phyloP scores from a whole-genome alignment of 1,284 basidiomycete species.

The Inonotus obliquus region DNA sequence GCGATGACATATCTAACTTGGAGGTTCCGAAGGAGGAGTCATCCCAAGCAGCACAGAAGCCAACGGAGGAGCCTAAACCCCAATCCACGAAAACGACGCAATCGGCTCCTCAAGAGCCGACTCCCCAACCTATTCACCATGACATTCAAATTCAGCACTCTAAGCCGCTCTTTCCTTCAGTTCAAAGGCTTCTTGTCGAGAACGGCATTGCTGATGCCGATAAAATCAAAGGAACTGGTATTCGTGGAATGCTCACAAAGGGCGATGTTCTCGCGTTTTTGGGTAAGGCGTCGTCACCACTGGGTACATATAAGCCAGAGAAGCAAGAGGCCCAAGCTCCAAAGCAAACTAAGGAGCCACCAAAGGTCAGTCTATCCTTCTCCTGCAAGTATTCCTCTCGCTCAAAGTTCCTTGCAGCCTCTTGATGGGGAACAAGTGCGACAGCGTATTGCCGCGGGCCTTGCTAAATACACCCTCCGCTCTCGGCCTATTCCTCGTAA shows the following conservation, averaged over 20 bases:
- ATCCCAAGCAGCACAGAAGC: slow-evolving; percentile 24
- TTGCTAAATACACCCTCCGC: slow-evolving; percentile 59
- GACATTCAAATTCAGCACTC: slow-evolving; percentile 37
- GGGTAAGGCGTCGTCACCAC: slow-evolving; percentile 75
- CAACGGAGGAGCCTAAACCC: slow-evolving; percentile 23
- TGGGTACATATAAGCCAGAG: slow-evolving; percentile 63
- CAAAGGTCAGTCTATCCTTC: slow-evolving; percentile 12
- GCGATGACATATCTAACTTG: slow-evolving; percentile 88
- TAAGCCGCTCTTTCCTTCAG: slow-evolving; percentile 73
- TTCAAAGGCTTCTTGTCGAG: slow-evolving; percentile 63
- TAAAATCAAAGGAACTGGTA: slow-evolving; percentile 72
- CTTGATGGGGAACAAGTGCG: slow-evolving; percentile 70
- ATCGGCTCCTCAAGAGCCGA: slow-evolving; percentile 15
- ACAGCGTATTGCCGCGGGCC: slow-evolving; percentile 64
- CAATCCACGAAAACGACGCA: slow-evolving; percentile 27
- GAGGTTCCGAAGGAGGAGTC: slow-evolving; percentile 62
- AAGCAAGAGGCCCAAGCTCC: slow-evolving; percentile 16
- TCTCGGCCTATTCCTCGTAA: slow-evolving; percentile 43
- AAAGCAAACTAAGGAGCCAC: slow-evolving; percentile 14
- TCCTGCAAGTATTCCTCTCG: background rate
- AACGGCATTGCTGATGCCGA: slow-evolving; percentile 50
- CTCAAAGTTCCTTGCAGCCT: slow-evolving; percentile 31
- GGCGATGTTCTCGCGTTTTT: slow-evolving; percentile 82
- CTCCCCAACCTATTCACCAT: slow-evolving; percentile 33
- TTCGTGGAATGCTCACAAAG: slow-evolving; percentile 87